These are phyloP conservation scores for Aspergillus egyptiacus DNA, from an alignment of 495 filamentous ascomycete species.

Conservation along the genomic window DNA sequence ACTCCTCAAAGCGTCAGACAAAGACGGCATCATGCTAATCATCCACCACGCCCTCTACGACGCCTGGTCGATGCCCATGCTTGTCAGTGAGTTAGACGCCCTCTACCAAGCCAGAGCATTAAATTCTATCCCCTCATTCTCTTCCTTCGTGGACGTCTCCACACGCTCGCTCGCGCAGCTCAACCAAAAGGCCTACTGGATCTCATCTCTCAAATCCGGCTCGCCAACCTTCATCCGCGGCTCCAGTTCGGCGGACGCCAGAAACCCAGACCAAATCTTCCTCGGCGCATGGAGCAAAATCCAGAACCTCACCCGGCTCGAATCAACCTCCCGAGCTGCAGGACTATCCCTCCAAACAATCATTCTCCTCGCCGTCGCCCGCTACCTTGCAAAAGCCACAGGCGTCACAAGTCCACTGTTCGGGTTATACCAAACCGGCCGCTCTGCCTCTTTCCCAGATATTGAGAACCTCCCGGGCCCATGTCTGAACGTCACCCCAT, in stretches of 20 bases:
- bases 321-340: slow-evolving; percentile 14
- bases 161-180: slow-evolving; percentile 16
- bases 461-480: slow-evolving; percentile 22
- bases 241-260: neutral
- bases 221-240: slow-evolving; percentile 16
- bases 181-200: slow-evolving; percentile 22
- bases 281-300: slow-evolving; percentile 22
- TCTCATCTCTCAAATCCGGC: slow-evolving; percentile 10
- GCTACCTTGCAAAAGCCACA: slow-evolving; percentile 21
- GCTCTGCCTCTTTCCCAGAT: slow-evolving; percentile 21
- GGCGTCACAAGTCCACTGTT: slow-evolving; percentile 20
- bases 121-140: slow-evolving; percentile 15
- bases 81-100: slow-evolving; percentile 23
- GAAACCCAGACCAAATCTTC: slow-evolving; percentile 16
- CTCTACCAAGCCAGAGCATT: slow-evolving; percentile 18
- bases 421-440: slow-evolving; percentile 32
- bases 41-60: slow-evolving; percentile 35
- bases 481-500: slow-evolving; percentile 29
- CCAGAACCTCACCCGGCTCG: slow-evolving; percentile 19
- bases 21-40: slow-evolving; percentile 23
- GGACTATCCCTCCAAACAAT: slow-evolving; percentile 23
- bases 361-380: slow-evolving; percentile 27
- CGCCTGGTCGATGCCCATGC: slow-evolving; percentile 28
- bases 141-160: slow-evolving; percentile 22
- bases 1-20: slow-evolving; percentile 19